Base-by-base conservation (phyloP, 208 protist genomes). In the Endotrypanum monterogeii region DNA sequence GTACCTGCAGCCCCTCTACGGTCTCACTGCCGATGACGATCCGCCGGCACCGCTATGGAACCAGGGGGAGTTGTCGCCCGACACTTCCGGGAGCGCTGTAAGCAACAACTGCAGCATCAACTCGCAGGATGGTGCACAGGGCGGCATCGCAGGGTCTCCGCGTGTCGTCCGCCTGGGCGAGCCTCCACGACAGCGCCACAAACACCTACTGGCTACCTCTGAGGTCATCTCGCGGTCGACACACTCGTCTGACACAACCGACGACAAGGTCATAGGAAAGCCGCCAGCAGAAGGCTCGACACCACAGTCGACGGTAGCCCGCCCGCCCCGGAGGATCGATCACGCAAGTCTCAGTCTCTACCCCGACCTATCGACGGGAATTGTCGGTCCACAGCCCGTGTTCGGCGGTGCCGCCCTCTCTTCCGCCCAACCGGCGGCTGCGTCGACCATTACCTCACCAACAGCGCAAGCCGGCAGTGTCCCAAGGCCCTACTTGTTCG, bases 1-100 rank as follows among this genome's bases (percentile, higher is more conserved):
- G 51, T 82, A 74, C 58, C 67, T 82, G 54, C 76, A 85, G 51
- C 77, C 77, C 18, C 55, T 82, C 14, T 85, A 85, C 70, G 81
- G 81, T 30, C 67, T 76, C 65, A 82, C 76, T 0, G 75, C 75
- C 30, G 75, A 73, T 12, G 75, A 79, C 68, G 75, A 79, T 50
- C 75, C 75, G 28, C 75, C 58, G 12, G 20, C 28, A 32, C 32
- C 44, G 30, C 67, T 37, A 32, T 30, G 14, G n/a, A 48, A 25
- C 35, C 51, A 6, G 2, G 11, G 35, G 28, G 67, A 44, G 12
- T 52, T 35, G 18, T 71, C 67, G 8, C 25, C 44, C 30, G 67
- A 71, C 12, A 23, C 11, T 25, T 58, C 30, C 14, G 37, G 6
- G 16, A 32, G 28, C 67, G 28, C 37, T n/a, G 32, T 12, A 12